Conservation (phyloP, 1,284 basidiomycete species). For the Trametes pubescens region DNA sequence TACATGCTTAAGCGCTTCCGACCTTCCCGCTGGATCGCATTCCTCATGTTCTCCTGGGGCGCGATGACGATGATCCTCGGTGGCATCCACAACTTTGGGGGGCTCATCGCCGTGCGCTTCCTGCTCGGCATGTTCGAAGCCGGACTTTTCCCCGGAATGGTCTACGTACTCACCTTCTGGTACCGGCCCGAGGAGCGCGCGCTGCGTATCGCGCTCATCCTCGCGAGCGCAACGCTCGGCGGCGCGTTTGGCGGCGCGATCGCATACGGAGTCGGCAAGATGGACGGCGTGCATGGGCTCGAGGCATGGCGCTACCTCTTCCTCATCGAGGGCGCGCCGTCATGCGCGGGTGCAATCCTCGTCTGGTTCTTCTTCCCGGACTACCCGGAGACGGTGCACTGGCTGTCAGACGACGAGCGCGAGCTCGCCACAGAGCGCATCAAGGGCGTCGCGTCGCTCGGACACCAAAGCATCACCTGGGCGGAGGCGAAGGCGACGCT, state of each 20-base stretch:
- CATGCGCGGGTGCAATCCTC: slow-evolving; percentile 48
- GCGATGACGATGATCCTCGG: slow-evolving; percentile 49
- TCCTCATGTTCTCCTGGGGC: slow-evolving; percentile 52
- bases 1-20: slow-evolving; percentile 53
- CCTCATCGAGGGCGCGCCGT: slow-evolving; percentile 56
- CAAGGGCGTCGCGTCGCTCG: slow-evolving; percentile 40
- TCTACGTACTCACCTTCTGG: slow-evolving; percentile 52
- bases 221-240: slow-evolving; percentile 49
- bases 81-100: slow-evolving; percentile 44
- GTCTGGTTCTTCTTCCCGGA: slow-evolving; percentile 53
- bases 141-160: slow-evolving; percentile 70
- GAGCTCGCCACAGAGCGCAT: slow-evolving; percentile 40
- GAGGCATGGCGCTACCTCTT: slow-evolving; percentile 53
- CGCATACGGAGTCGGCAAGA: slow-evolving; percentile 47
- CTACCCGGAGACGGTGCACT: slow-evolving; percentile 53
- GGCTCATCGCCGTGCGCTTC: slow-evolving; percentile 56
- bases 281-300: slow-evolving; percentile 43
- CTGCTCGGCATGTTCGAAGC: slow-evolving; percentile 72
- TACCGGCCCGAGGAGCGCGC: slow-evolving; percentile 51
- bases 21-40: slow-evolving; percentile 46
- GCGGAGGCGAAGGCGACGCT: slow-evolving; percentile 41
- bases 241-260: slow-evolving; percentile 56
- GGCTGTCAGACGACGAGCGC: slow-evolving; percentile 46
- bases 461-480: slow-evolving; percentile 41
- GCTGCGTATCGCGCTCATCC: slow-evolving; percentile 47